Conservation (phyloP, 208 protist species). For the Acanthamoeba quina region DNA sequence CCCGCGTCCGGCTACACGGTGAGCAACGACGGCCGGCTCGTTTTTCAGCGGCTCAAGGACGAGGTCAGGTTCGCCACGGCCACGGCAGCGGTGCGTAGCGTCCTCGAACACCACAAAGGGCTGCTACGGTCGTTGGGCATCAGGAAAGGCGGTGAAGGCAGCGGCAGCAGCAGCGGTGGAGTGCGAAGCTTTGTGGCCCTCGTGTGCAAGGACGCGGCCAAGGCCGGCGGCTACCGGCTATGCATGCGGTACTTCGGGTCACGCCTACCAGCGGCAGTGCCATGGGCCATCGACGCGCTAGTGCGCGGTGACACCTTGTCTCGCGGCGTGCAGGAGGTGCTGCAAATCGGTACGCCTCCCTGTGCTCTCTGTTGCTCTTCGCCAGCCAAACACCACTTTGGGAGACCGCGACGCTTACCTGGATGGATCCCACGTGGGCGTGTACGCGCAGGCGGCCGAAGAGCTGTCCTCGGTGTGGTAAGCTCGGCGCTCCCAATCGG, state of each 20-base stretch:
- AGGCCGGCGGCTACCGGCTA: constrained; percentile 22
- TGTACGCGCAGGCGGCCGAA: neutral
- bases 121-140: neutral
- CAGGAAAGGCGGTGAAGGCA: neutral
- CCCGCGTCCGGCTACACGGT: neutral
- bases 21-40: neutral
- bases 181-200: constrained; percentile 43
- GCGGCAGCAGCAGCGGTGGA: neutral
- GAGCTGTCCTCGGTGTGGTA: neutral
- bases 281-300: constrained; percentile 19
- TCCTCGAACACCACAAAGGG: neutral
- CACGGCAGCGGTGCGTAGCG: constrained; percentile 26
- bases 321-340: constrained; percentile 15
- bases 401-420: no score
- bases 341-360: neutral
- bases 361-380: neutral
- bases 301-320: constrained; percentile 31
- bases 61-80: constrained; percentile 26
- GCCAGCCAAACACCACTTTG: neutral
- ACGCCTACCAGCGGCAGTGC: neutral
- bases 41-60: neutral
- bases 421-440: neutral
- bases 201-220: constrained; percentile 35
- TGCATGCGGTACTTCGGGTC: constrained; percentile 37
- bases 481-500: constrained; percentile 26